Conservation (phyloP, 805 yeast genomes). For the Priceomyces medius region DNA sequence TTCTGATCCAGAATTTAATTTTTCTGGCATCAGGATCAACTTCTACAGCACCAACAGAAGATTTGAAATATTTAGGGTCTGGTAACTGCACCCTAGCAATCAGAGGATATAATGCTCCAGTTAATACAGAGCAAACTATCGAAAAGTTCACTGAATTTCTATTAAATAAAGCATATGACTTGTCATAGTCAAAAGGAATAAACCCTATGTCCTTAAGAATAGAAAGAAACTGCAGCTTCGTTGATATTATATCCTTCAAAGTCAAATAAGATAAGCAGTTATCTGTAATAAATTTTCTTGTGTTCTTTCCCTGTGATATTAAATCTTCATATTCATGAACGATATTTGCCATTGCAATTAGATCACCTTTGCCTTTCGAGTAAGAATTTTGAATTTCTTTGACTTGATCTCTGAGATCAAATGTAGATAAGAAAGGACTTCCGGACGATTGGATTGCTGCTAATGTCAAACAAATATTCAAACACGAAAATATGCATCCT, state of each 20-base stretch:
- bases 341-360: conserved; percentile 64
- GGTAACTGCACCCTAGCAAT: conserved; percentile 80
- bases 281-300: conserved; percentile 49
- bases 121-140: conserved; percentile 63
- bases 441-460: conserved; percentile 77
- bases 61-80: conserved; percentile 68
- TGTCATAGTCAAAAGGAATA: conserved; percentile 53
- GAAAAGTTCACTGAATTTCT: conserved; percentile 49
- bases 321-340: conserved; percentile 49
- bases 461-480: conserved; percentile 74
- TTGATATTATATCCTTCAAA: conserved; percentile 68
- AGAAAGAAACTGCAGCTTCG: conserved; percentile 66
- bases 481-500: conserved; percentile 80
- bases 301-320: conserved; percentile 20
- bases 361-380: conserved; percentile 66
- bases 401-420: conserved; percentile 64
- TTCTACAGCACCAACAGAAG: conserved; percentile 77
- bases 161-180: conserved; percentile 28
- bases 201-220: conserved; percentile 79
- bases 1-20: conserved; percentile 71
- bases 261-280: conserved; percentile 62
- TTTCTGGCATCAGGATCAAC: conserved; percentile 78
- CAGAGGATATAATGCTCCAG: conserved; percentile 83
- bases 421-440: conserved; percentile 64
- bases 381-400: conserved; percentile 44